Evolutionary conservation across 2,329 filamentous ascomycete genomes (phyloP).

Genomic region (Penicillium sp.): DNA sequence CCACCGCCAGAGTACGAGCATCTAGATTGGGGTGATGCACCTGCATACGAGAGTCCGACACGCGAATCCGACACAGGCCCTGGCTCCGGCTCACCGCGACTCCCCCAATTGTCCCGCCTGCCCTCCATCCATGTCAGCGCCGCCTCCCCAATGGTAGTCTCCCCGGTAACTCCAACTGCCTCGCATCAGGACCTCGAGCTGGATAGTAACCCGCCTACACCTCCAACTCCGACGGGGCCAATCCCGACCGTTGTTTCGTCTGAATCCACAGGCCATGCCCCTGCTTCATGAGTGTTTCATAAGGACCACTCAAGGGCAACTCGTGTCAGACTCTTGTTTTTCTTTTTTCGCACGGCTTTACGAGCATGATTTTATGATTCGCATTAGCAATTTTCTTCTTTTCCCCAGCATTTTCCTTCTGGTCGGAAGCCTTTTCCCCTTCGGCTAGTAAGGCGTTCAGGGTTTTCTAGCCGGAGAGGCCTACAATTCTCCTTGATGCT

Average conservation of each 20-base stretch:
- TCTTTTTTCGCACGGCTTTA: constrained; percentile 1
- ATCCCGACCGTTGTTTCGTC: constrained; percentile 2
- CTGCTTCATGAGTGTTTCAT: constrained; percentile 11
- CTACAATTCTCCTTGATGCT: not conserved
- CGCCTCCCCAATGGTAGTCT: constrained; percentile 25
- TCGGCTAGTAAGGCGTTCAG: constrained; percentile 27
- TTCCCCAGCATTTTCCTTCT: not conserved
- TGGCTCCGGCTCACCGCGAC: constrained; percentile 11
- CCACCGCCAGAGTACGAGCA: constrained; percentile 41
- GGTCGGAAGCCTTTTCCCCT: constrained; percentile 5
- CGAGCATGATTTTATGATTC: constrained; percentile 22
- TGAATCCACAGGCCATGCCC: constrained; percentile 1
- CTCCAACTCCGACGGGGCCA: constrained; percentile 6
- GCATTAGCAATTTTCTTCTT: constrained; percentile 17
- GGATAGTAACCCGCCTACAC: constrained; percentile 9
- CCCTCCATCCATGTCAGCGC: constrained; percentile 32
- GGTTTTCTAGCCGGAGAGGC: not conserved
- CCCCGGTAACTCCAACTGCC: constrained; percentile 23
- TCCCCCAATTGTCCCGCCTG: constrained; percentile 19
- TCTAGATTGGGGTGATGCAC: constrained; percentile 42
- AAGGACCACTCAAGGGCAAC: not conserved
- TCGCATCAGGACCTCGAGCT: constrained; percentile 4
- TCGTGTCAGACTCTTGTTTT: not conserved
- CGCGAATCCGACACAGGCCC: constrained; percentile 9
- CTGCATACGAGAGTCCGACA: constrained; percentile 35